These are phyloP conservation scores for Leccinum cinnamomeum DNA, from an alignment of 1,284 basidiomycete species.

Conservation along the genomic window DNA sequence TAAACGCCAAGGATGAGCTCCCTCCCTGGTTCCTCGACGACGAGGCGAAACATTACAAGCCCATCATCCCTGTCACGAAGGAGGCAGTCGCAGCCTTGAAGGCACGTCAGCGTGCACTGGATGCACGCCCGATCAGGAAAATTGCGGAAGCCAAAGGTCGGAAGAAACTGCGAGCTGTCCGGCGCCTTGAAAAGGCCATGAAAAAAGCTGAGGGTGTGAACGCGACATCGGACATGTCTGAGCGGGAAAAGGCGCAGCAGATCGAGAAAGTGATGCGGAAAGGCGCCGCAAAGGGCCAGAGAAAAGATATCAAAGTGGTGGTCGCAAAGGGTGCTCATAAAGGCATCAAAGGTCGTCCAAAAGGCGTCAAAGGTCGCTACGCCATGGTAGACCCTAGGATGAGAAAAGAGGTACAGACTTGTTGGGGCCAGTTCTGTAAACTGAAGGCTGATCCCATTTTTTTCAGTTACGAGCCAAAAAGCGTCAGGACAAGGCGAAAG, in stretches of 20 bases:
- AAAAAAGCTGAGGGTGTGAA: constrained; percentile 97
- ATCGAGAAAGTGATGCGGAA: constrained; percentile 91
- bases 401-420: constrained; percentile 71
- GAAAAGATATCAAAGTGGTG: constrained; percentile 84
- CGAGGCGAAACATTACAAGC: constrained; percentile 90
- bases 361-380: constrained; percentile 93
- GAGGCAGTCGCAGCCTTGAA: constrained; percentile 89
- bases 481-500: constrained; percentile 63
- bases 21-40: constrained; percentile 98
- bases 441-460: constrained; percentile 5
- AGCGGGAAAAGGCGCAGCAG: constrained; percentile 91
- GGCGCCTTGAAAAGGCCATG: constrained; percentile 88
- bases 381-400: constrained; percentile 89
- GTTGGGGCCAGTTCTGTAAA: not conserved
- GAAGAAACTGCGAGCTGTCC: constrained; percentile 90
- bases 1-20: constrained; percentile 89
- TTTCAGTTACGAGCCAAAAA: constrained; percentile 68
- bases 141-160: constrained; percentile 97
- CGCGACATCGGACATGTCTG: constrained; percentile 86
- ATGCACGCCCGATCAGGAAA: constrained; percentile 99
- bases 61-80: constrained; percentile 96
- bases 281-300: constrained; percentile 70
- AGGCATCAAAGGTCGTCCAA: constrained; percentile 91
- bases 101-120: constrained; percentile 89
- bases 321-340: constrained; percentile 92